Base-by-base conservation (phyloP, 345 rosid species). In the Carallia pectinifolia region DNA sequence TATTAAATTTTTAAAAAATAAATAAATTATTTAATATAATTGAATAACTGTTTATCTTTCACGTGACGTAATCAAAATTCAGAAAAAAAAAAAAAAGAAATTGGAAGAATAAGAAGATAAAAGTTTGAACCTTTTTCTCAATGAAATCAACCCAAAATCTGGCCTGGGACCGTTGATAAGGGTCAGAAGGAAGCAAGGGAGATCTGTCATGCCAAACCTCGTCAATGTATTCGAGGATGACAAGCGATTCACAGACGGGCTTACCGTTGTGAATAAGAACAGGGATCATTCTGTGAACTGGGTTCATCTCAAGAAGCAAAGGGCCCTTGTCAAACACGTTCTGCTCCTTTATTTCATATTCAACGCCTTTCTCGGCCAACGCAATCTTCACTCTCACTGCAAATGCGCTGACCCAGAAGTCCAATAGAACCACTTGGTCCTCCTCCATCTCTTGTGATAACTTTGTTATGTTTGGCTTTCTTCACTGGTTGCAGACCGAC, bases 371-470 rank as follows among this genome's bases (percentile, higher is more conserved):
- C 64, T 71, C 75, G 1, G 48, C 63, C 55, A 62, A 54, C 12
- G 74, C 74, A 53, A 71, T 63, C 58, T 29, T 71, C 67, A 71
- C 74, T 13, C 69, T 71, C 64, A 30, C 65, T 2, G 44, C 62
- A 55, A 55, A 71, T 23, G 69, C 36, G 38, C 75, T 71, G n/a
- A 53, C 10, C 64, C 55, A 40, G 29, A 5, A 38, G 16, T 56
- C 69, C 56, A 71, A 44, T 2, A 64, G 27, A 4, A 64, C 58
- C 31, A 71, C 62, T 23, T 40, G 16, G 18, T 33, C 60, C 60
- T 61, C 48, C 17, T 27, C 54, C 62, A 60, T 55, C 50, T 53
- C n/a, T 23, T 33, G 37, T 58, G 36, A 36, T 44, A 23, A 23
- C 1, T 3, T 44, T 44, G 4, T 10, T 44, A 44, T 44, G 50